Evolutionary conservation across 1,284 basidiomycete genomes (phyloP), one percentile per base, ranked within the genome.

Genomic region (Phellinidium pouzarii): DNA sequence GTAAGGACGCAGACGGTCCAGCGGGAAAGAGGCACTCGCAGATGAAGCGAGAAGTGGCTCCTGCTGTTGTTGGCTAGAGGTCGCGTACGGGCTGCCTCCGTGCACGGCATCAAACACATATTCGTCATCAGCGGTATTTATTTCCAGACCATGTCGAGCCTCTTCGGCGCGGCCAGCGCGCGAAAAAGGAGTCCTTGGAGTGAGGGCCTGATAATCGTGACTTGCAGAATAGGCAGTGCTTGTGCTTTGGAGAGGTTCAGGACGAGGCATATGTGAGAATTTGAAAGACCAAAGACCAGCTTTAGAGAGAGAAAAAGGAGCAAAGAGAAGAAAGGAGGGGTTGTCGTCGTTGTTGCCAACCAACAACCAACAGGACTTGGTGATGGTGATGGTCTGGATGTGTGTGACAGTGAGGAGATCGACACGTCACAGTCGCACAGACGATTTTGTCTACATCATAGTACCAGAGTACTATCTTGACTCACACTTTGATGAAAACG

Each of bases 121-220:
- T 12, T 57, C 58, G 17, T 66, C 68, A 19, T 67, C 51, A 25
- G 68, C 65, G 26, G 72, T 64, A 5, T 11, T 38, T 8, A 76
- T 65, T 55, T 78, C 76, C n/a, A 71, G 61, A 43, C 73, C 72
- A 3, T 71, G 71, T 59, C 73, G 73, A 2, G 70, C 74, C 62
- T 80, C 78, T 60, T 82, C 80, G 45, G 76, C 74, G 59, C 73
- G 71, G 36, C 78, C 80, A 34, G 77, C 71, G 59, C 77, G 76
- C 29, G 79, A 79, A 62, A 78, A 80, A 49, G 82, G 82, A 27
- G 82, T 84, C 46, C 81, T 71, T 1, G 82, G 82, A 8, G 79
- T 82, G 8, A 83, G 68, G 36, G 64, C 58, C 45, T 70, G 71
- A 55, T 74, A 65, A 47, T 76, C 69, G 36, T 27, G 34, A 31